A percentile compares a stretch with the other conserved stretches of the same genome.
These are phyloP conservation scores for Lasiosphaeria miniovina DNA, from an alignment of 495 filamentous ascomycete genomes.

Conservation along the genomic window DNA sequence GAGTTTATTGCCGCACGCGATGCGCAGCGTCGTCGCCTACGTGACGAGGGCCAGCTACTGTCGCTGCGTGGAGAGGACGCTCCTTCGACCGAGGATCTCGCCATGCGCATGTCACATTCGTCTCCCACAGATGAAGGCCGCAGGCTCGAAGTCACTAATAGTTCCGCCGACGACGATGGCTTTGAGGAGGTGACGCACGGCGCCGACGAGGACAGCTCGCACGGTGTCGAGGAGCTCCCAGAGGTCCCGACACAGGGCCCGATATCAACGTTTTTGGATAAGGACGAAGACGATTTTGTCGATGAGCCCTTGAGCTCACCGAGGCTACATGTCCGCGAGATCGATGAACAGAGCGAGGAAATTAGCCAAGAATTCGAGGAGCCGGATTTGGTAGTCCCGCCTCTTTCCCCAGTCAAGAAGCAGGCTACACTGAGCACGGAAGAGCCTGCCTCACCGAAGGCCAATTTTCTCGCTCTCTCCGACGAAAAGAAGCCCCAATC, in stretches of 20 bases:
- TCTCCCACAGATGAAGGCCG: conserved; percentile 49
- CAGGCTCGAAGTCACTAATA: conserved; percentile 69
- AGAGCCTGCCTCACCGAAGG: neutral
- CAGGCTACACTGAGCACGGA: conserved; percentile 2
- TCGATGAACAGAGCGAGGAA: conserved; percentile 34
- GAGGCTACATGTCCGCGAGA: conserved; percentile 40
- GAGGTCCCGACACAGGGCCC: conserved; percentile 36
- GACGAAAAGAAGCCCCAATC: neutral
- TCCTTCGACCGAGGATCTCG: conserved; percentile 38
- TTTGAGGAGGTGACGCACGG: conserved; percentile 86
- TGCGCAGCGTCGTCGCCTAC: conserved; percentile 72
- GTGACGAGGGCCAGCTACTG: conserved; percentile 61
- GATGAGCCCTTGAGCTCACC: conserved; percentile 66
- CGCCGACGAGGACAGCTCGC: conserved; percentile 60
- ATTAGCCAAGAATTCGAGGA: conserved; percentile 31
- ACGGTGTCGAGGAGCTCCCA: conserved; percentile 48
- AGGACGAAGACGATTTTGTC: conserved; percentile 66
- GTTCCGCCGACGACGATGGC: conserved; percentile 76
- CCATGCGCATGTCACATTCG: conserved; percentile 46
- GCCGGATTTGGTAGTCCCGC: conserved; percentile 44
- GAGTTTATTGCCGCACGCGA: conserved; percentile 79
- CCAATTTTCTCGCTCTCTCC: neutral
- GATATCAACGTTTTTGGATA: conserved; percentile 44
- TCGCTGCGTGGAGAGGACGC: conserved; percentile 35
- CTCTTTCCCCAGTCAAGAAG: conserved; percentile 49